phyloP scores from a whole-genome alignment of 148 eudicot genomes.

The Fagopyrum tataricum region DNA sequence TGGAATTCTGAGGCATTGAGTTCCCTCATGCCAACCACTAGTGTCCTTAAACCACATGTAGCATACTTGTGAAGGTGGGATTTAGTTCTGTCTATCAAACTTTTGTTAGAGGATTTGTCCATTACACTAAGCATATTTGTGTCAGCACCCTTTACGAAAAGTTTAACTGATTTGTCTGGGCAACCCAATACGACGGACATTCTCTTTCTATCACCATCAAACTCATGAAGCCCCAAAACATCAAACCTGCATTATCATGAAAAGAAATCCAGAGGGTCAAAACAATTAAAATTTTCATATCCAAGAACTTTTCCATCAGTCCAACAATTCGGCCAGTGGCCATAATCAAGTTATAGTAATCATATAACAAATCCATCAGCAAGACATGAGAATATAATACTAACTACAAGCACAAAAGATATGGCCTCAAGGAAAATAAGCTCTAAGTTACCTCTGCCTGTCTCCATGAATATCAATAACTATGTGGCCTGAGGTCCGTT shows the following conservation, averaged over 20 bases:
- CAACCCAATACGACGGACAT: constrained; percentile 95
- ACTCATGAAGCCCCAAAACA: constrained; percentile 95
- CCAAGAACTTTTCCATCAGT: neutral
- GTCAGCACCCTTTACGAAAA: constrained; percentile 96
- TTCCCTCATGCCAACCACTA: constrained; percentile 74
- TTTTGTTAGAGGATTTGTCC: constrained; percentile 41
- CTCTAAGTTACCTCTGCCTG: constrained; percentile 57
- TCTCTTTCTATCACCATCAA: constrained; percentile 96
- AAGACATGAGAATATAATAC: neutral
- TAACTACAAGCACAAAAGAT: neutral
- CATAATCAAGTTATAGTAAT: neutral
- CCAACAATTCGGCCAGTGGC: neutral
- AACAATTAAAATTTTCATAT: neutral
- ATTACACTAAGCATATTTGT: constrained; percentile 75
- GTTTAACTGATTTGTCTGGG: constrained; percentile 71
- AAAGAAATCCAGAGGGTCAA: constrained; percentile 11
- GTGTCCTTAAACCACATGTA: constrained; percentile 79
- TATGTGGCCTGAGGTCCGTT: constrained; percentile 96
- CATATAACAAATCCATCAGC: neutral
- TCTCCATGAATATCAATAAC: constrained; percentile 85
- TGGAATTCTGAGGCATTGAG: constrained; percentile 56
- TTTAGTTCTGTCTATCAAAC: constrained; percentile 51
- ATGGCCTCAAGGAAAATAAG: neutral
- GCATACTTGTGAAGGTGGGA: constrained; percentile 76
- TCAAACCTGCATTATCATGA: constrained; percentile 59